A percentile compares a stretch with the other conserved stretches of the same genome.
Conservation (phyloP, 768 basidiomycete species). For the Mycena leptocephala region DNA sequence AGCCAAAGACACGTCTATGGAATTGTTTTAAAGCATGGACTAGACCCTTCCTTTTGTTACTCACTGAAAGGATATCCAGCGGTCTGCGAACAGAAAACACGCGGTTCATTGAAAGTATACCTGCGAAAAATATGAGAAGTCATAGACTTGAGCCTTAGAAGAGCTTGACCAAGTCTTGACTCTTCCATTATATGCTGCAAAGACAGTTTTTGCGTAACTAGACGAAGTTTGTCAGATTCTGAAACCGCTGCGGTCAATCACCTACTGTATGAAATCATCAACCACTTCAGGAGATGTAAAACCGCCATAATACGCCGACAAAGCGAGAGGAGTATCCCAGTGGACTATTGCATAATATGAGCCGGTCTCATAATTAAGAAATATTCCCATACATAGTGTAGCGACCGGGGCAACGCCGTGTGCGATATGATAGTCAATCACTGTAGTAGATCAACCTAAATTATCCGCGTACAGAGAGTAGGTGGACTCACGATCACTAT, state of each 20-base stretch:
- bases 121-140: conserved; percentile 33
- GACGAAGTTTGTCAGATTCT: background rate
- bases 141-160: background rate
- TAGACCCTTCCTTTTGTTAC: background rate
- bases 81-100: conserved; percentile 58
- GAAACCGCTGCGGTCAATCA: background rate
- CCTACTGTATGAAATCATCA: conserved; percentile 65
- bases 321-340: conserved; percentile 65
- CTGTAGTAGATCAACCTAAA: conserved; percentile 39
- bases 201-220: conserved; percentile 67
- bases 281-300: conserved; percentile 63
- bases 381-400: conserved; percentile 61
- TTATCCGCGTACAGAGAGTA: background rate
- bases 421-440: conserved; percentile 62
- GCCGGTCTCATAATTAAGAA: background rate
- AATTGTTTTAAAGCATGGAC: background rate
- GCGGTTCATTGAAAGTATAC: conserved; percentile 71
- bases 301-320: conserved; percentile 66
- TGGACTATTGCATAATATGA: conserved; percentile 52
- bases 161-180: conserved; percentile 61
- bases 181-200: conserved; percentile 63
- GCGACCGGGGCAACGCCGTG: conserved; percentile 62
- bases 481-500: conserved; percentile 56
- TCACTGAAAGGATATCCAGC: conserved; percentile 61
- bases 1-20: conserved; percentile 56